Conservation (phyloP, 495 filamentous ascomycete genomes). For the Neurospora sp. region DNA sequence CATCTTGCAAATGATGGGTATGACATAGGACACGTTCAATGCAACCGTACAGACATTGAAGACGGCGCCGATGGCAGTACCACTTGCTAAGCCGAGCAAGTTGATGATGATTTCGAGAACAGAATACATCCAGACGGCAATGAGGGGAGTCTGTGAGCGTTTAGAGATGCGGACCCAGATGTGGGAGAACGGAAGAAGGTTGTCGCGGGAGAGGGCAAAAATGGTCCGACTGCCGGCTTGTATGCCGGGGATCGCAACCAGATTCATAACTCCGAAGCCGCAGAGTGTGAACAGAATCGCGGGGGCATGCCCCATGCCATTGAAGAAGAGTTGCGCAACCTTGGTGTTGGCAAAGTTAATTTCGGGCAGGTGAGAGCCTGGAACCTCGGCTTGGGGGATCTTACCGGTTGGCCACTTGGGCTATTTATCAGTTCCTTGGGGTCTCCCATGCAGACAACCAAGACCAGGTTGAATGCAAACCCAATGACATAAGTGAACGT, state of each 20-base stretch:
- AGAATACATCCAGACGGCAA: slow-evolving; percentile 51
- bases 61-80: slow-evolving; percentile 50
- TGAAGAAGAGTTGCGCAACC: slow-evolving; percentile 54
- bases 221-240: slow-evolving; percentile 53
- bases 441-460: slow-evolving; percentile 52
- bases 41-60: slow-evolving; percentile 57
- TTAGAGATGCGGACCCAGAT: slow-evolving; percentile 45
- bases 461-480: slow-evolving; percentile 53
- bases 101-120: slow-evolving; percentile 50
- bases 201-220: slow-evolving; percentile 53
- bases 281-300: slow-evolving; percentile 52
- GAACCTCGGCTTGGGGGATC: background rate
- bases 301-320: slow-evolving; percentile 46
- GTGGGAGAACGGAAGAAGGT: slow-evolving; percentile 43
- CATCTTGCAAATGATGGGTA: slow-evolving; percentile 54
- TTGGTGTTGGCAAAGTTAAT: background rate
- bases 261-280: slow-evolving; percentile 48
- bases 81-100: slow-evolving; percentile 52
- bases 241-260: slow-evolving; percentile 52
- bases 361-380: background rate
- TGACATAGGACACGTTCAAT: slow-evolving; percentile 53
- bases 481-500: slow-evolving; percentile 52
- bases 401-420: slow-evolving; percentile 43
- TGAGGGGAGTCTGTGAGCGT: slow-evolving; percentile 48
- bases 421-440: slow-evolving; percentile 33